Conservation (phyloP, 2,329 filamentous ascomycete genomes). For the Fusarium abutilonis region DNA sequence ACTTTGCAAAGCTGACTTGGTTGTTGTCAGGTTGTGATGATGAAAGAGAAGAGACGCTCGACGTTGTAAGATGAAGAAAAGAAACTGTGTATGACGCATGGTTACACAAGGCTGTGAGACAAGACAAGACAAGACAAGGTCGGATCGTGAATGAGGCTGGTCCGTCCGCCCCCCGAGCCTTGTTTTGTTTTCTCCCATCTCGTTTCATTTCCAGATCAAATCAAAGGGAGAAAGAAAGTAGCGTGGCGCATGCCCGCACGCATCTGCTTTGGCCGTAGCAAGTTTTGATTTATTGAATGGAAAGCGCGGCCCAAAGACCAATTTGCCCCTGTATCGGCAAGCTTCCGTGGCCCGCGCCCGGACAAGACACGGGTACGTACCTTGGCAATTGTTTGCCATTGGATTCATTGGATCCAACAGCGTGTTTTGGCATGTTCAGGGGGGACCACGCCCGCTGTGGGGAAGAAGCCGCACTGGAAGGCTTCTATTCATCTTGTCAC, state of each 20-base stretch:
- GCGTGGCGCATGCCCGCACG: slow-evolving; percentile 30
- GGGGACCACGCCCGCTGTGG: slow-evolving; percentile 25
- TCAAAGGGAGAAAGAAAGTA: slow-evolving; percentile 25
- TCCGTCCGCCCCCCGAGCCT: slow-evolving; percentile 14
- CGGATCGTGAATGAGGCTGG: slow-evolving; percentile 37
- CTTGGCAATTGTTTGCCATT: slow-evolving; percentile 21
- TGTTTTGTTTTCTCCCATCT: slow-evolving; percentile 13
- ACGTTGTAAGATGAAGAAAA: slow-evolving; percentile 5
- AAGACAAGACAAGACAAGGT: slow-evolving; percentile 16
- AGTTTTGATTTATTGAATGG: slow-evolving; percentile 37
- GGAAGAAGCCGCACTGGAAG: slow-evolving; percentile 27
- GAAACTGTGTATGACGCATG: not conserved
- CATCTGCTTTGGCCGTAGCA: slow-evolving; percentile 29
- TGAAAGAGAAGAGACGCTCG: not conserved
- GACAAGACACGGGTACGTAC: slow-evolving; percentile 18
- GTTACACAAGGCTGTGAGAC: slow-evolving; percentile 7
- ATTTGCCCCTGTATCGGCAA: slow-evolving; percentile 26
- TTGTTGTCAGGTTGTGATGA: not conserved
- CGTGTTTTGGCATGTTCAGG: slow-evolving; percentile 32
- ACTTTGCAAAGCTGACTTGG: not conserved
- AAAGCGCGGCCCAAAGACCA: slow-evolving; percentile 37
- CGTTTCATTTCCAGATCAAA: slow-evolving; percentile 29
- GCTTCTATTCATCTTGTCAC: not conserved
- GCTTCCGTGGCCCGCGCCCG: slow-evolving; percentile 30
- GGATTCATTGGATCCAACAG: not conserved